A percentile compares a stretch with the other conserved stretches of the same genome.
These are phyloP conservation scores for Chrysanthemum seticuspe DNA, from an alignment of 129 eudicot genomes.

Conservation along the genomic window DNA sequence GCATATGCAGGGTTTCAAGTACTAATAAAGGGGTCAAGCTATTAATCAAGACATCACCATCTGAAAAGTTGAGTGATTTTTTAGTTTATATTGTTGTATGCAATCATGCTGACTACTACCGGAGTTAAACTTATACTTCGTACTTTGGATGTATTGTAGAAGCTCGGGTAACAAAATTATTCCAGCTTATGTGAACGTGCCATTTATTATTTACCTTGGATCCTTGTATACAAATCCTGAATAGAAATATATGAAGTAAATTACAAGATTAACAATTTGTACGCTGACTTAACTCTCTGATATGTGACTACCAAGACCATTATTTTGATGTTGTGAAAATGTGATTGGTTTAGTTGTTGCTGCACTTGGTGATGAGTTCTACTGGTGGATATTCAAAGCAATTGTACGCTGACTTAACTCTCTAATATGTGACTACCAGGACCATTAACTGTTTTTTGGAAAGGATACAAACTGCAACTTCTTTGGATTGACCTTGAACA, in stretches of 20 bases:
- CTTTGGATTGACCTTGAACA: no score
- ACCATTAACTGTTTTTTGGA: conserved; percentile 32
- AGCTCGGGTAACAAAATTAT: conserved; percentile 69
- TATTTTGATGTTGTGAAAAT: conserved; percentile 76
- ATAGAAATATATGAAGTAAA: not conserved
- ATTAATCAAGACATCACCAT: conserved; percentile 46
- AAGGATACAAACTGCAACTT: no score
- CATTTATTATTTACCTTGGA: not conserved
- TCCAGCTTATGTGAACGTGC: conserved; percentile 71
- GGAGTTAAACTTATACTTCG: conserved; percentile 51
- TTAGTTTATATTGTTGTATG: conserved; percentile 51
- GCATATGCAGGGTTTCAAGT: conserved; percentile 57
- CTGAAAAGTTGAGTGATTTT: conserved; percentile 39
- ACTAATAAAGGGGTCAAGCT: conserved; percentile 52
- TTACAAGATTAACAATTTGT: conserved; percentile 6
- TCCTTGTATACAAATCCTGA: not conserved
- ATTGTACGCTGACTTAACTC: not conserved
- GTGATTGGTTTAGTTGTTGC: conserved; percentile 67
- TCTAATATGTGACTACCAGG: conserved; percentile 27
- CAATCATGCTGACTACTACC: conserved; percentile 60
- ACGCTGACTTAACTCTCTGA: not conserved
- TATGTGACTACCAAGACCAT: conserved; percentile 46
- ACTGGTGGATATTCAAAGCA: conserved; percentile 47
- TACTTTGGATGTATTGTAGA: conserved; percentile 45
- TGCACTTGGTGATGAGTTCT: conserved; percentile 59